phyloP scores from a whole-genome alignment of 495 filamentous ascomycete genomes.

The Penicillium fimorum region DNA sequence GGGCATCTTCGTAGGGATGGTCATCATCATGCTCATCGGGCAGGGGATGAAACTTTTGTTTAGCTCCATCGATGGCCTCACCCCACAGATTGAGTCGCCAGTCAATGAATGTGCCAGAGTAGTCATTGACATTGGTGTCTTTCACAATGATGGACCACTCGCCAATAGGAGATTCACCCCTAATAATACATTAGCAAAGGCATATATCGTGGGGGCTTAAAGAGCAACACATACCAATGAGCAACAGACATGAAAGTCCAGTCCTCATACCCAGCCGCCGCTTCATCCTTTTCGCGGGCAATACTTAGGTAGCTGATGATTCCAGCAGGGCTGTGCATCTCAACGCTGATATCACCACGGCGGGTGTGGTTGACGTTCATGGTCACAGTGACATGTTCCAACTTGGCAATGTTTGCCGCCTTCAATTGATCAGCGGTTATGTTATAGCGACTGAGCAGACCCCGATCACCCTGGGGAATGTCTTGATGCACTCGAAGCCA shows the following conservation, averaged over 20 bases:
- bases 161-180: conserved; percentile 86
- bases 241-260: conserved; percentile 99
- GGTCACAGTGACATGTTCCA: conserved; percentile 95
- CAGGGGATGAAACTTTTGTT: conserved; percentile 72
- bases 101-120: conserved; percentile 76
- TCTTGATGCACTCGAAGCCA: conserved; percentile 84
- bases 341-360: conserved; percentile 90
- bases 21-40: conserved; percentile 84
- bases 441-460: conserved; percentile 72
- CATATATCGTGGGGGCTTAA: neutral
- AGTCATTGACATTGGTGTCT: conserved; percentile 75
- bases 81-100: conserved; percentile 97
- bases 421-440: conserved; percentile 74
- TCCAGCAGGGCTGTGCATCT: conserved; percentile 80
- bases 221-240: conserved; percentile 69
- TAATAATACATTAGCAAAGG: conserved; percentile 32
- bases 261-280: conserved; percentile 73
- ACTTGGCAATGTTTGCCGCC: conserved; percentile 74
- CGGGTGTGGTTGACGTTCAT: conserved; percentile 90
- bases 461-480: conserved; percentile 83
- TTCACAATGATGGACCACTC: conserved; percentile 90
- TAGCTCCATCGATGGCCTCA: conserved; percentile 71
- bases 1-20: conserved; percentile 60
- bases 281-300: conserved; percentile 62
- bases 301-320: conserved; percentile 82